Conservation (phyloP, 495 filamentous ascomycete genomes). For the Aspergillus baeticus region DNA sequence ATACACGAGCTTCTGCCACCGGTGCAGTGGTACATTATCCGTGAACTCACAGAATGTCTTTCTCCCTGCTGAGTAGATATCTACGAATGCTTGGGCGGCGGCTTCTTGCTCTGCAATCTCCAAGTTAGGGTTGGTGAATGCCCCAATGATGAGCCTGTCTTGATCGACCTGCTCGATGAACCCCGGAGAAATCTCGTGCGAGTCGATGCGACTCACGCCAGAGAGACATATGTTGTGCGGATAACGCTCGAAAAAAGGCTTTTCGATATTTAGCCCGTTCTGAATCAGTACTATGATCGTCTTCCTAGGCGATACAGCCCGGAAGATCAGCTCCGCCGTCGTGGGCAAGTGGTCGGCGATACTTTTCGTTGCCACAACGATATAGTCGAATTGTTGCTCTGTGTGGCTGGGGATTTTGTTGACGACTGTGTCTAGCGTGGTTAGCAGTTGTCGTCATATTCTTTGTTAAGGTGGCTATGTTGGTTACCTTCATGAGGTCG, state of each 20-base stretch:
- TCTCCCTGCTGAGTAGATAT: constrained; percentile 37
- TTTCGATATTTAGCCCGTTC: constrained; percentile 65
- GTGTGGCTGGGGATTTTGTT: constrained; percentile 39
- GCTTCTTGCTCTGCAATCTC: constrained; percentile 5
- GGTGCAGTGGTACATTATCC: constrained; percentile 33
- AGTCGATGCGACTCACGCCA: constrained; percentile 51
- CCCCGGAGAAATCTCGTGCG: constrained; percentile 44
- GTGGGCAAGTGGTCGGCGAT: constrained; percentile 41
- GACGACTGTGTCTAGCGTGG: constrained; percentile 11
- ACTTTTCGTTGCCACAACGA: constrained; percentile 47
- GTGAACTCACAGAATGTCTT: constrained; percentile 26
- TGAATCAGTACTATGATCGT: constrained; percentile 58
- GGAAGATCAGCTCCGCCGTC: constrained; percentile 40
- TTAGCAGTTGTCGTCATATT: too few species aligned
- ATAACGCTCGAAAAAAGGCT: constrained; percentile 38
- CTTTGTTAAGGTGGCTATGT: neutral
- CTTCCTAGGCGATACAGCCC: constrained; percentile 48
- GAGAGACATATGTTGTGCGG: constrained; percentile 29
- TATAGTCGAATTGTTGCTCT: constrained; percentile 43
- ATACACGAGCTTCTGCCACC: constrained; percentile 54
- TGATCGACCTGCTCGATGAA: constrained; percentile 44
- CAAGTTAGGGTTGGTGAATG: constrained; percentile 38
- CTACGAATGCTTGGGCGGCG: constrained; percentile 37
- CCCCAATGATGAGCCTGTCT: constrained; percentile 42
- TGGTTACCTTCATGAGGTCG: constrained; percentile 20